Evolutionary conservation across 192 early-diverging fungal species (phyloP).

Genomic region (Entophlyctis helioformis): DNA sequence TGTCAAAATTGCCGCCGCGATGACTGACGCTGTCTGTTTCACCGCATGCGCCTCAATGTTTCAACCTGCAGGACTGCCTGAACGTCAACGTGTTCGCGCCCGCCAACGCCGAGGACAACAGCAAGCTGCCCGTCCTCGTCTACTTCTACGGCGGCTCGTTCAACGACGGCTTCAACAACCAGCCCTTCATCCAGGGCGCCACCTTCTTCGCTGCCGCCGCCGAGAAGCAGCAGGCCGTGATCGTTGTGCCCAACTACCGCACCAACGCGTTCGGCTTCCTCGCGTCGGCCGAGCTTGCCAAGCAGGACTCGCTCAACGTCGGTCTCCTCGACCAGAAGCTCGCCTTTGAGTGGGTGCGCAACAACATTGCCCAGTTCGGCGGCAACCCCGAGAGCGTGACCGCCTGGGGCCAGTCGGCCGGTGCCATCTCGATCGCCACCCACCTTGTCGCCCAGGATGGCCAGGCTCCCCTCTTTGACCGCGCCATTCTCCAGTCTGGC

Average conservation of each 20-base stretch:
- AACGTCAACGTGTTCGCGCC: no score
- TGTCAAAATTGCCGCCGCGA: no score
- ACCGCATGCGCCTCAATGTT: no score
- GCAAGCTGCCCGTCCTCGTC: constrained; percentile 55
- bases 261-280: constrained; percentile 40
- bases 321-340: constrained; percentile 15
- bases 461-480: background rate
- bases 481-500: background rate
- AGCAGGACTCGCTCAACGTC: no score
- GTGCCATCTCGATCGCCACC: constrained; percentile 15
- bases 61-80: no score
- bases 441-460: background rate
- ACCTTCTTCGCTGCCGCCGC: constrained; percentile 5
- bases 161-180: constrained; percentile 18
- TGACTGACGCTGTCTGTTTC: no score
- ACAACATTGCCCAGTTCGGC: constrained; percentile 49
- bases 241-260: constrained; percentile 44
- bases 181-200: constrained; percentile 28
- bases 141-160: constrained; percentile 50
- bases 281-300: no score
- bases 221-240: constrained; percentile 21
- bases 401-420: constrained; percentile 42
- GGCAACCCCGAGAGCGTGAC: constrained; percentile 42
- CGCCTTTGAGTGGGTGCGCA: constrained; percentile 42
- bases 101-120: no score